phyloP scores from a whole-genome alignment of 73 alveolate genomes.

The Loxodes magnus region DNA sequence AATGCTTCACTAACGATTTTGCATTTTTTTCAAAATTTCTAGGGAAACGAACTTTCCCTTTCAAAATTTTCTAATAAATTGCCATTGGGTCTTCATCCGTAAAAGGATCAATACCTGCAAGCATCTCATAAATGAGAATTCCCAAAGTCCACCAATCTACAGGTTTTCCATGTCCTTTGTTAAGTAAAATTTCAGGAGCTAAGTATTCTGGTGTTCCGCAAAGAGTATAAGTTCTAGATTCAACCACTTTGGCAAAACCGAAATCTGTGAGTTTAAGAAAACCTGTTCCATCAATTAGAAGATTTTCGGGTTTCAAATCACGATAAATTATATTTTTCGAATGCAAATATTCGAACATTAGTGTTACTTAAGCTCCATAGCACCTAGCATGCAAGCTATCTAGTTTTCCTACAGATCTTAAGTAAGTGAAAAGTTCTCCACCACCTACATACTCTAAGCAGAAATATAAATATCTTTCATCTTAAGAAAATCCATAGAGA shows the following conservation, averaged over 20 bases:
- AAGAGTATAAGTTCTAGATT: constrained; percentile 94
- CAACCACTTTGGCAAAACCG: constrained; percentile 94
- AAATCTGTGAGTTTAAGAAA: constrained; percentile 93
- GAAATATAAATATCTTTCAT: constrained; percentile 74
- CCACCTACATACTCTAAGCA: constrained; percentile 88
- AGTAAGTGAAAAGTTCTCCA: constrained; percentile 77
- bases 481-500: constrained; percentile 57
- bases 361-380: constrained; percentile 40
- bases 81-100: constrained; percentile 96
- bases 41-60: constrained; percentile 81
- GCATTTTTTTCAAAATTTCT: constrained; percentile 64
- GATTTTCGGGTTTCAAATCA: constrained; percentile 89
- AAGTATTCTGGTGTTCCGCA: constrained; percentile 95
- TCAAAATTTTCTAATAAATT: constrained; percentile 76
- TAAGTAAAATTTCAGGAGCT: constrained; percentile 92
- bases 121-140: constrained; percentile 87
- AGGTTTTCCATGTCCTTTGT: constrained; percentile 97
- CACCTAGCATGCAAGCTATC: constrained; percentile 45
- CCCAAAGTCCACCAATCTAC: constrained; percentile 99
- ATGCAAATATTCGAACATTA: constrained; percentile 89
- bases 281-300: constrained; percentile 83
- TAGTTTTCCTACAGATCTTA: constrained; percentile 46
- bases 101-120: constrained; percentile 85
- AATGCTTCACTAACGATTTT: constrained; percentile 59
- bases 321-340: constrained; percentile 84